Evolutionary conservation across 2,329 filamentous ascomycete species (phyloP), one percentile per base, ranked within the genome.

Genomic region (Ascochyta viciae-villosae): DNA sequence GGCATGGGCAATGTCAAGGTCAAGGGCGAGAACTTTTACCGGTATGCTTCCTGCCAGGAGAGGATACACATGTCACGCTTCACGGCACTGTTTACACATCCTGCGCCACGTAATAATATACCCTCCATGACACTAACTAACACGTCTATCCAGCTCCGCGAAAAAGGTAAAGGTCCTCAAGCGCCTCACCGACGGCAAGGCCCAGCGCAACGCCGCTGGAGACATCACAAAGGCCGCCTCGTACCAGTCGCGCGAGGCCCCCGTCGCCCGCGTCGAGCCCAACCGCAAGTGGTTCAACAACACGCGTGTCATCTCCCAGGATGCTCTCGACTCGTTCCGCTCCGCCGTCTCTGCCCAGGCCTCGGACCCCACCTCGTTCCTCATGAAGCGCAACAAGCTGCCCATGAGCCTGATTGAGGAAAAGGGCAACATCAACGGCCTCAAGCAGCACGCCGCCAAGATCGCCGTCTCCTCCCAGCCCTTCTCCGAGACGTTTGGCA

Each of bases 21-120:
- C 68, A 99, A 99, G 81, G 95, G 95, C 80, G 94, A 98, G 83
- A 98, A 98, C 82, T 99, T 98, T 81, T 98, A 98, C 82, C 87
- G 66, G 65, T 66, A 67, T 12, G 58, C 22, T 26, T 16, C 15
- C 35, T n/a, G 47, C 47, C 41, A 4, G 24, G 15, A 13, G n/a
- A 3, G 27, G 15, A 12, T 3, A 29, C 1, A 34, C 13, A 29
- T 29, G 27, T 3, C 12, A 29, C 8, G 8, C 27, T 29, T 10
- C 12, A 4, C 27, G 19, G 19, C 19, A 19, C 19, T 19, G 19
- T 19, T 19, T 19, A 19, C 26, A 27, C 26, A 8, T 29, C 8
- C 27, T 29, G 12, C 8, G 7, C 27, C 12, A 9, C 4, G 27
- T 10, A 10, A 29, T n/a, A 34, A 19, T 1, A 19, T 19, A 19